Conservation (phyloP, 148 eudicot species). For the Cornus florida region DNA sequence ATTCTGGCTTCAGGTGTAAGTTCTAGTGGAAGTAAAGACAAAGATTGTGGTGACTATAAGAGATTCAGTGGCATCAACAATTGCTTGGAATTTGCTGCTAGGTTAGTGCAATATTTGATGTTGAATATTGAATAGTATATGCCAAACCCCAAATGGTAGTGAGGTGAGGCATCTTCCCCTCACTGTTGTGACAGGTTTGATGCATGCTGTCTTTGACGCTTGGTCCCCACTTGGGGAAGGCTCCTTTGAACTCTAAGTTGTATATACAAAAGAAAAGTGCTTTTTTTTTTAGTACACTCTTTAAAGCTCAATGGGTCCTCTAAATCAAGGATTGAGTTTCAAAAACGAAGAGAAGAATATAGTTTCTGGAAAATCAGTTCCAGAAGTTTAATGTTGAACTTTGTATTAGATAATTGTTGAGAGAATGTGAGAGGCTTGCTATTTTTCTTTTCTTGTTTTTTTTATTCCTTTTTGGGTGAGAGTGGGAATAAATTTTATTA, state of each 20-base stretch:
- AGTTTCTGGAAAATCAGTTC: background rate
- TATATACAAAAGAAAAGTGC: background rate
- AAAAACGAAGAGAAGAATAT: background rate
- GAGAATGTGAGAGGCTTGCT: background rate
- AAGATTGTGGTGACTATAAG: constrained; percentile 19
- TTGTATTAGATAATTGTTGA: no score
- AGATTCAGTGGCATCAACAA: constrained; percentile 36
- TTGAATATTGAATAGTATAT: background rate
- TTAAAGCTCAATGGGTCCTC: background rate
- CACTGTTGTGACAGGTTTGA: background rate
- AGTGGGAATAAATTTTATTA: background rate
- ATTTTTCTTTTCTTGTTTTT: no score
- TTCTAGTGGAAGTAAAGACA: constrained; percentile 30
- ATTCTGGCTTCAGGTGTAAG: constrained; percentile 24
- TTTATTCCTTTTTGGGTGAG: no score
- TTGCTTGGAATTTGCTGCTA: constrained; percentile 43
- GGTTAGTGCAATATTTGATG: constrained; percentile 36
- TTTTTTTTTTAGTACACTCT: background rate
- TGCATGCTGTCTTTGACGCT: background rate
- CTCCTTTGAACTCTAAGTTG: no score
- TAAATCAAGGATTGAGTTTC: background rate
- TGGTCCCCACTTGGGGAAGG: background rate
- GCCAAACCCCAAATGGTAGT: background rate
- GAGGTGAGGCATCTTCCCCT: background rate
- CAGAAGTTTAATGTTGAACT: background rate